Percentiles rank a stretch among this genome's conserved stretches.
Conservation (phyloP, 1,284 basidiomycete genomes). For the Melampsora abietis-canadensis region DNA sequence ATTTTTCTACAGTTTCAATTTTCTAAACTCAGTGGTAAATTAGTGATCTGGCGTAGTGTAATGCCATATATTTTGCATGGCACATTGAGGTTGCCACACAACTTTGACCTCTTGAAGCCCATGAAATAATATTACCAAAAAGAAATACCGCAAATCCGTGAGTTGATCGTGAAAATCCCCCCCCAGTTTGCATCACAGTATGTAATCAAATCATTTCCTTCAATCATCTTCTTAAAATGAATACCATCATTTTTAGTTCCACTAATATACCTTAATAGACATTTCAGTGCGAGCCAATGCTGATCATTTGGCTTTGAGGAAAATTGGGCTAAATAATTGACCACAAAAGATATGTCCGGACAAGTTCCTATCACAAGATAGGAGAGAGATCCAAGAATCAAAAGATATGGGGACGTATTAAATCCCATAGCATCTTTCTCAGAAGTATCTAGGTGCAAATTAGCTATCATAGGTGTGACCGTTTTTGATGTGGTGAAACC, state of each 20-base stretch:
- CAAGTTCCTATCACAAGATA: background rate
- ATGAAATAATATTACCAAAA: background rate
- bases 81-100: conserved; percentile 5
- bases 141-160: background rate
- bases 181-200: conserved; percentile 5
- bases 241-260: background rate
- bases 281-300: background rate
- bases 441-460: background rate
- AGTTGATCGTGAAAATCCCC: background rate
- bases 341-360: background rate
- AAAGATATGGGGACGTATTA: background rate
- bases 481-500: background rate
- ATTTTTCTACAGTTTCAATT: too few species aligned
- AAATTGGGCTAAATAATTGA: background rate
- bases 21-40: too few species aligned
- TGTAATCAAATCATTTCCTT: background rate
- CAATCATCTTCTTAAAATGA: background rate
- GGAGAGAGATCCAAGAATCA: background rate
- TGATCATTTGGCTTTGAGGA: background rate
- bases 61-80: background rate
- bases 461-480: background rate
- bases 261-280: background rate
- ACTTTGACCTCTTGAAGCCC: background rate
- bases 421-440: background rate
- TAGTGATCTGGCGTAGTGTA: too few species aligned